Conservation (phyloP, 495 filamentous ascomycete species). For the Cudoniella acicularis region DNA sequence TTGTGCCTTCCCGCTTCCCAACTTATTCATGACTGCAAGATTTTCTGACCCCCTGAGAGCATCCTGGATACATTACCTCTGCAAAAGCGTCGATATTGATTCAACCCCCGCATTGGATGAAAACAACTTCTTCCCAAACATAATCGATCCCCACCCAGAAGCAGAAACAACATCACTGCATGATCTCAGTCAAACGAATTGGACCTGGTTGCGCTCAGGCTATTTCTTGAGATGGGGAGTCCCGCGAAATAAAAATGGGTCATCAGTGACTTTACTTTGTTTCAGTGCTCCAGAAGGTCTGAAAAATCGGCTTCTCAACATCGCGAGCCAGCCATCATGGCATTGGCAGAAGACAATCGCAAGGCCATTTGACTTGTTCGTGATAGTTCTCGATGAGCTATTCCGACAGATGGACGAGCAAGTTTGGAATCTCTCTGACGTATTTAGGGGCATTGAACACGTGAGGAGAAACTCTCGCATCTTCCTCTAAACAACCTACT, state of each 20-base stretch:
- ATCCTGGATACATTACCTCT: slow-evolving; percentile 21
- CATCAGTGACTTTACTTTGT: neutral
- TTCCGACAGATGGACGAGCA: slow-evolving; percentile 10
- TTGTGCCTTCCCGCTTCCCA: no score
- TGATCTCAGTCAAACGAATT: slow-evolving; percentile 1
- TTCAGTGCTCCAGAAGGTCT: neutral
- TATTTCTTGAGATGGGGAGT: slow-evolving; percentile 12
- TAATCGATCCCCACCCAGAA: neutral
- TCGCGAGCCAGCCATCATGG: neutral
- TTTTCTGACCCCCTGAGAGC: neutral
- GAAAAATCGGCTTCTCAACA: neutral
- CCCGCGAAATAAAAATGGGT: neutral
- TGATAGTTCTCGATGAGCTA: slow-evolving; percentile 15
- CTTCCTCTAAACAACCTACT: neutral
- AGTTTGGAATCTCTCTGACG: slow-evolving; percentile 11
- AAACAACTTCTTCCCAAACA: neutral
- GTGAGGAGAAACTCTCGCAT: slow-evolving; percentile 7
- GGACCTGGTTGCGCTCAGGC: slow-evolving; percentile 3
- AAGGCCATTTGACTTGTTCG: slow-evolving; percentile 17
- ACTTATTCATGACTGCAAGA: no score
- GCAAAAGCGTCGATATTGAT: slow-evolving; percentile 13
- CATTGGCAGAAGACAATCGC: neutral
- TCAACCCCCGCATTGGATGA: neutral
- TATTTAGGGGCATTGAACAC: slow-evolving; percentile 6
- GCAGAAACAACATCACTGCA: neutral